phyloP scores from a whole-genome alignment of 495 filamentous ascomycete genomes.

The Cenococcum geophilum region DNA sequence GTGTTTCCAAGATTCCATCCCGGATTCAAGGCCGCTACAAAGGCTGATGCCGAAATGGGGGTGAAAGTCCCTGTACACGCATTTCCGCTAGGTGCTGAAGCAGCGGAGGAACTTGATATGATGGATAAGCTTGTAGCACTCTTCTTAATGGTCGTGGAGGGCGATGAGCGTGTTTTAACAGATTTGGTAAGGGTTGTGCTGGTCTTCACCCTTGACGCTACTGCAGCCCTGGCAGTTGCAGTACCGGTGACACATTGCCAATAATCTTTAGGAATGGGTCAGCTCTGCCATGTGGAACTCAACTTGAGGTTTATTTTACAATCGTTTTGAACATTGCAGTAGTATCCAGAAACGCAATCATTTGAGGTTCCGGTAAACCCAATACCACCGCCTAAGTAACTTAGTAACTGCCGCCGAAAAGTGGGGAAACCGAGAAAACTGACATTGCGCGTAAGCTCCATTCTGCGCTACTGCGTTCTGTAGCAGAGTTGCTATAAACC shows the following conservation, averaged over 20 bases:
- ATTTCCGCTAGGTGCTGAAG: conserved; percentile 8
- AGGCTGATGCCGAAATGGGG: conserved; percentile 38
- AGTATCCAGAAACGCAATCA: conserved; percentile 4
- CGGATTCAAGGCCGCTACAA: conserved; percentile 38
- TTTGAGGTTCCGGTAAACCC: conserved; percentile 5
- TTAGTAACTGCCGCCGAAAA: too few relatives aligned
- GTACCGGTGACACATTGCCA: conserved; percentile 5
- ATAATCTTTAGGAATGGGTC: neutral
- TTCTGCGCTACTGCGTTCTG: neutral
- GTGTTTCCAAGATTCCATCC: conserved; percentile 51
- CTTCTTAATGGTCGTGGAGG: neutral
- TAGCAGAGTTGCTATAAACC: neutral
- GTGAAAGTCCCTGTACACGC: conserved; percentile 39
- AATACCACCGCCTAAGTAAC: conserved; percentile 6
- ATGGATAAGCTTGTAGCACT: neutral
- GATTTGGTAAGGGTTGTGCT: neutral
- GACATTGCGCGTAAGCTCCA: neutral
- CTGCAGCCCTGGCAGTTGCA: neutral
- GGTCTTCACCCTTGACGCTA: conserved; percentile 3
- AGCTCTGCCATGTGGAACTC: neutral
- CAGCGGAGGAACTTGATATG: neutral
- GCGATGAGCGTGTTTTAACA: neutral
- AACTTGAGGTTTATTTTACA: conserved; percentile 1
- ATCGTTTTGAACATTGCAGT: conserved; percentile 5
- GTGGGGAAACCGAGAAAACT: neutral